A percentile compares a stretch with the other conserved stretches of the same genome.
Evolutionary conservation across 805 yeast genomes (phyloP).

Genomic region (Blastobotrys mokoenaii): DNA sequence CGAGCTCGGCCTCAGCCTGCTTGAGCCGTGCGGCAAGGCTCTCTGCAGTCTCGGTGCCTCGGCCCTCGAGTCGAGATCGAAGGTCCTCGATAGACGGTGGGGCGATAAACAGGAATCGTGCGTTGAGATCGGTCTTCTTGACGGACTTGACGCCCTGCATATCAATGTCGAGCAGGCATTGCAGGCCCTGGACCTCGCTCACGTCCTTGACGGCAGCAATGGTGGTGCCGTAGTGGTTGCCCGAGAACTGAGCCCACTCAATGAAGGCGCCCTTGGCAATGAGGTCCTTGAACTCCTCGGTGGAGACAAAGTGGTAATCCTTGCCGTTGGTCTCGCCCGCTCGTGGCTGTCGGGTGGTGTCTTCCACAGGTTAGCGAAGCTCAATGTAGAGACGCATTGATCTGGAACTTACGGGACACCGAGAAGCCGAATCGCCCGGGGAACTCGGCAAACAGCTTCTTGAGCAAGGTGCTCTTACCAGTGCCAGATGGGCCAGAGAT

Average conservation of each 20-base stretch:
- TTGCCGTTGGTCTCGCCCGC: conserved; percentile 83
- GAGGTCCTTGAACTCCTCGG: conserved; percentile 68
- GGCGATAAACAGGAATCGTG: conserved; percentile 77
- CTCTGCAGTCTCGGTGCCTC: conserved; percentile 94
- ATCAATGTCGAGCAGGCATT: conserved; percentile 92
- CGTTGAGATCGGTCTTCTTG: conserved; percentile 71
- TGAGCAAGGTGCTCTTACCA: conserved; percentile 90
- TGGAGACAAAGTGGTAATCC: conserved; percentile 81
- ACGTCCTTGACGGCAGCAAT: conserved; percentile 77
- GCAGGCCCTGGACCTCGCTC: conserved; percentile 45
- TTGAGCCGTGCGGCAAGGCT: conserved; percentile 72
- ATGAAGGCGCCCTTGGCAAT: conserved; percentile 72
- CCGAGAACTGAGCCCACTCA: conserved; percentile 98
- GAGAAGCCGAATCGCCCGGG: conserved; percentile 91
- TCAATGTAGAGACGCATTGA: not conserved
- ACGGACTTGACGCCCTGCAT: conserved; percentile 98
- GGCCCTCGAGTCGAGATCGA: conserved; percentile 63
- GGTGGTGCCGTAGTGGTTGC: conserved; percentile 95
- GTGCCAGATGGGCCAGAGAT: conserved; percentile 94
- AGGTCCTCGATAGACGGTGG: conserved; percentile 87
- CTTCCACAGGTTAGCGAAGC: conserved; percentile 20
- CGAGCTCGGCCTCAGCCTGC: conserved; percentile 86
- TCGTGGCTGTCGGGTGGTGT: conserved; percentile 88
- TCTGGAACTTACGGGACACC: conserved; percentile 46
- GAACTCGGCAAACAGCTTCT: conserved; percentile 80